Evolutionary conservation across 2,329 filamentous ascomycete genomes (phyloP).

Genomic region (Colletotrichum neosansevieriae): DNA sequence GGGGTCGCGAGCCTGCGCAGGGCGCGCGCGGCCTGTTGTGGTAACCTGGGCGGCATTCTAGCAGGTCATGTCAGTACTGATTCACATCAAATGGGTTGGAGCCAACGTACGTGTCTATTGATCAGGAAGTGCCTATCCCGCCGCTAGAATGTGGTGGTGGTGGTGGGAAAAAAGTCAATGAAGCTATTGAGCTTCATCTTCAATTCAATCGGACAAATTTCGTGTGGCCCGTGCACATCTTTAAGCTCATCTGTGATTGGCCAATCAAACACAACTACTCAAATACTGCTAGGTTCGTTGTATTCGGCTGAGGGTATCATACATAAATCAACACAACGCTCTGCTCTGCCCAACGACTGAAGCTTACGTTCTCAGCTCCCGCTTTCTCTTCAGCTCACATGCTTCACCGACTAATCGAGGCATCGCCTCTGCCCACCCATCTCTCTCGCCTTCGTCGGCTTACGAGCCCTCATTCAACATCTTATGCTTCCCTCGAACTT

Average conservation of each 20-base stretch:
- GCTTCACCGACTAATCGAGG: no score
- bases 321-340: no score
- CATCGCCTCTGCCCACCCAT: no score
- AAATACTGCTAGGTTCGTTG: not conserved
- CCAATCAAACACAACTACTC: slow-evolving; percentile 28
- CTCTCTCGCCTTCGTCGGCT: no score
- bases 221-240: slow-evolving; percentile 28
- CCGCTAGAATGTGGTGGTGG: slow-evolving; percentile 19
- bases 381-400: no score
- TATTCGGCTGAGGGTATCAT: no score
- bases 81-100: not conserved
- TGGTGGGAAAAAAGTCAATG: slow-evolving; percentile 36
- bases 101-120: slow-evolving; percentile 25
- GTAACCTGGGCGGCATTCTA: slow-evolving; percentile 41
- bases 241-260: not conserved
- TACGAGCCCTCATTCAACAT: no score
- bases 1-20: slow-evolving; percentile 38
- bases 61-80: not conserved
- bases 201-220: slow-evolving; percentile 38
- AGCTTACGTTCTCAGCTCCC: no score
- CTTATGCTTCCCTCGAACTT: no score
- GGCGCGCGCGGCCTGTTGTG: slow-evolving; percentile 36
- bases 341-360: no score
- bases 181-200: slow-evolving; percentile 34
- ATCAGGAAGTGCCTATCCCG: slow-evolving; percentile 28